Base-by-base conservation (phyloP, 2,329 filamentous ascomycete genomes). In the Venturia asperata region DNA sequence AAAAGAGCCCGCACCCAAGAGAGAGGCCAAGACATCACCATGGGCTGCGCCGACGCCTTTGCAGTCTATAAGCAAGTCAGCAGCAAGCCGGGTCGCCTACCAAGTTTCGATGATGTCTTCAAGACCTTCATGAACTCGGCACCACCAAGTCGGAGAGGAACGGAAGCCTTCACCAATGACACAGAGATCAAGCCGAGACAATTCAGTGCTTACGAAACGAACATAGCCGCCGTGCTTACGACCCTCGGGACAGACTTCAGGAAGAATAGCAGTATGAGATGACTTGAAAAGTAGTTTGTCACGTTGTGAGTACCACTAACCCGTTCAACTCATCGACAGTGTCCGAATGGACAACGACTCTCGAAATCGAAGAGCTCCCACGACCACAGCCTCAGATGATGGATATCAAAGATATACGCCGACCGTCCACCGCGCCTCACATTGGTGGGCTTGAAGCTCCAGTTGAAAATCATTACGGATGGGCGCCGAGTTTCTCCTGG, bases 151-250 rank as follows among this genome's bases (percentile, higher is more conserved):
- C 63, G 52, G 17, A 34, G 63, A 47, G 49, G 37, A 42, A 64
- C 63, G 19, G 63, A 52, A 39, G n/a, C 37, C 45, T 41, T 39
- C 19, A 47, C 34, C n/a, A 52, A 27, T 11, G 63, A 64, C 27
- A 24, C 42, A 13, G 61, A 63, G 9, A 63, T 55, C 30, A 42
- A 45, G 21, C 60, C 10, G n/a, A 42, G 37, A 42, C 60, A 63
- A 63, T 64, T 64, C 49, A 64, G 63, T 27, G 63, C 63, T n/a
- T 64, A 56, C 49, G 63, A 64, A 41, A 58, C 63, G 42, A 49
- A 64, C 37, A 64, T 64, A 39, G 63, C 63, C 11, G 39, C 63
- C 24, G 63, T 64, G 21, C 47, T 64, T 39, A 49, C 63, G 27
- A 64, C 47, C 24, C 63, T 64, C 17, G 52, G 52, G 37, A 58